phyloP scores from a whole-genome alignment of 345 rosid genomes.

The Melaleuca quinquenervia region DNA sequence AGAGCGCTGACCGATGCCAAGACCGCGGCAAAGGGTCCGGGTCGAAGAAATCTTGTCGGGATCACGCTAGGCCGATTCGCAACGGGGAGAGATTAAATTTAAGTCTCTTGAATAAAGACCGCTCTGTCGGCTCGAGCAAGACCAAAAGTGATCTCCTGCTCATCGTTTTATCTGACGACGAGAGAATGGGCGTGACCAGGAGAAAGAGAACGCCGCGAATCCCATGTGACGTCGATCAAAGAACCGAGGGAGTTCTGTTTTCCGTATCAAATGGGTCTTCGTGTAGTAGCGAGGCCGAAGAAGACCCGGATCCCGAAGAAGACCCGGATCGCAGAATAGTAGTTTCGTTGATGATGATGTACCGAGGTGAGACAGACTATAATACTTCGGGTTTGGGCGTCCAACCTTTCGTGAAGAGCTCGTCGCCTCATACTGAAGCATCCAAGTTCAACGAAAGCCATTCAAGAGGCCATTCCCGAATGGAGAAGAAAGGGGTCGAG shows the following conservation, averaged over 20 bases:
- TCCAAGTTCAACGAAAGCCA: neutral
- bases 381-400: neutral
- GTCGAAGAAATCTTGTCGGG: conserved; percentile 13
- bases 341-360: neutral
- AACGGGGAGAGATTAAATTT: neutral
- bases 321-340: neutral
- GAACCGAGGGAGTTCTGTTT: neutral
- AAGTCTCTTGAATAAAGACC: neutral
- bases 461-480: neutral
- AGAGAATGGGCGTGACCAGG: neutral
- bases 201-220: neutral
- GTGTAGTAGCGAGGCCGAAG: neutral
- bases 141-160: neutral
- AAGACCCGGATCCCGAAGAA: neutral
- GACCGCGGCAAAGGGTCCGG: conserved; percentile 39
- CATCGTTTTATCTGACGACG: neutral
- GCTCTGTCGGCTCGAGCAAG: neutral
- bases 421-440: neutral
- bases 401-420: neutral
- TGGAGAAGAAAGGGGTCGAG: neutral
- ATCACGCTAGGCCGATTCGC: neutral
- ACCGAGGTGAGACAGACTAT: neutral
- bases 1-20: conserved; percentile 18
- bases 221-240: neutral
- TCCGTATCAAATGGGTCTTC: neutral